Base-by-base conservation (phyloP, 441 rosid genomes). In the Adansonia rubrostipa region DNA sequence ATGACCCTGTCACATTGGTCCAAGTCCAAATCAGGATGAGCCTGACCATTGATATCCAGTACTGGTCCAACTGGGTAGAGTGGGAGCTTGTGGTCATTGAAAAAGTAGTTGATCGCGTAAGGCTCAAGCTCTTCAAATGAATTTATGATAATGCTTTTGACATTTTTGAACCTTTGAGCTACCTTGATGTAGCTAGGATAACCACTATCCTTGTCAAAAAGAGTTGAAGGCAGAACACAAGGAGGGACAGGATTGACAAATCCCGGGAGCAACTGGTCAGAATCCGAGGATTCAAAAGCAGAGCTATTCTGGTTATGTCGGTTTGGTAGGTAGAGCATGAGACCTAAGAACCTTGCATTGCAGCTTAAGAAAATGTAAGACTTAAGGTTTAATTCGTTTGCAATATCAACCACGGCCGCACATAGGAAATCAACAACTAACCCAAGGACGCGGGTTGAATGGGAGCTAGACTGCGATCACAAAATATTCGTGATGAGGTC, bases 61-160 rank as follows among this genome's bases (percentile, higher is more conserved):
- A 88, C 64, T 4, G 93, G 93, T 6, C 95, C 95, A 47, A 89
- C 88, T 0, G 91, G 70, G 40, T 86, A 87, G 36, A 89, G 71
- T 0, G 85, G 61, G 57, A 88, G 84, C 48, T 57, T 75, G 42
- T 7, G 74, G 48, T 72, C 77, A 10, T 75, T 54, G 50, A 17
- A 75, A 58, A 85, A 81, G 13, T 64, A 79, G 62, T 80, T 57
- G 53, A 86, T 9, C 33, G 88, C 80, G 73, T 7, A 58, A 24
- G 85, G 83, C 83, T 88, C 88, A 17, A 87, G 79, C 74, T 85
- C 91, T 53, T n/a, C 24, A 56, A 85, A 84, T 9, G 76, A 53
- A 83, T 87, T 87, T 33, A 87, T 73, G 28, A 90, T 53, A 7
- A 90, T 82, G 50, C 91, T 86, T 10, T 80, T 82, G 22, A 64